Percentiles rank a stretch among this genome's conserved stretches.
These are phyloP conservation scores for Oxyria digyna DNA, from an alignment of 148 eudicot genomes.

Conservation along the genomic window DNA sequence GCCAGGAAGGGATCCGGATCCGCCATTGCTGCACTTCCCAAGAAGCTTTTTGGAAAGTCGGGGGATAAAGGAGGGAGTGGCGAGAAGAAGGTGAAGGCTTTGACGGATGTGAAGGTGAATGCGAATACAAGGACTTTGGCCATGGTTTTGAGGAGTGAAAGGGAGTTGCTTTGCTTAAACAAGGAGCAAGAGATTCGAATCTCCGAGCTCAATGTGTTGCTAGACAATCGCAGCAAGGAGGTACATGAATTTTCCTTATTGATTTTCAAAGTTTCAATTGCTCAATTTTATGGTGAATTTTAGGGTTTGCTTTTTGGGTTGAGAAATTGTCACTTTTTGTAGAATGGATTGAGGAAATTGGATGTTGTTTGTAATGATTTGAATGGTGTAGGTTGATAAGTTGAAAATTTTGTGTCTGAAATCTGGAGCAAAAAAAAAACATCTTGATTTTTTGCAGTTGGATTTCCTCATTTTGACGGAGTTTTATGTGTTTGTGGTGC, in stretches of 20 bases:
- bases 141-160: slow-evolving; percentile 83
- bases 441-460: no score
- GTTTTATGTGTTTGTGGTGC: no score
- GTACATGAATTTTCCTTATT: no score
- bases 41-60: slow-evolving; percentile 49
- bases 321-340: not conserved
- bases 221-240: slow-evolving; percentile 52
- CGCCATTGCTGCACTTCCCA: slow-evolving; percentile 28
- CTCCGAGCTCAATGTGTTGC: slow-evolving; percentile 32
- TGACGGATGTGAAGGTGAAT: slow-evolving; percentile 65
- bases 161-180: slow-evolving; percentile 57
- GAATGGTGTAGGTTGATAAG: slow-evolving; percentile 53
- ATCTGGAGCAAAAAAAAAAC: slow-evolving; percentile 36
- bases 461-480: no score
- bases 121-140: slow-evolving; percentile 69
- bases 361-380: not conserved
- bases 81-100: slow-evolving; percentile 33
- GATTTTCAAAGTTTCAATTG: not conserved
- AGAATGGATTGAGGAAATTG: not conserved
- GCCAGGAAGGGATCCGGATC: slow-evolving; percentile 24
- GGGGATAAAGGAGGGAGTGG: slow-evolving; percentile 15
- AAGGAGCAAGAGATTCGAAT: slow-evolving; percentile 60
- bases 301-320: not conserved
- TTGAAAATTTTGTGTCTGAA: slow-evolving; percentile 78
- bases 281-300: not conserved